Evolutionary conservation across 257 asterid genomes (phyloP), one percentile per base, ranked within the genome.

Genomic region (Nemophila menziesii): DNA sequence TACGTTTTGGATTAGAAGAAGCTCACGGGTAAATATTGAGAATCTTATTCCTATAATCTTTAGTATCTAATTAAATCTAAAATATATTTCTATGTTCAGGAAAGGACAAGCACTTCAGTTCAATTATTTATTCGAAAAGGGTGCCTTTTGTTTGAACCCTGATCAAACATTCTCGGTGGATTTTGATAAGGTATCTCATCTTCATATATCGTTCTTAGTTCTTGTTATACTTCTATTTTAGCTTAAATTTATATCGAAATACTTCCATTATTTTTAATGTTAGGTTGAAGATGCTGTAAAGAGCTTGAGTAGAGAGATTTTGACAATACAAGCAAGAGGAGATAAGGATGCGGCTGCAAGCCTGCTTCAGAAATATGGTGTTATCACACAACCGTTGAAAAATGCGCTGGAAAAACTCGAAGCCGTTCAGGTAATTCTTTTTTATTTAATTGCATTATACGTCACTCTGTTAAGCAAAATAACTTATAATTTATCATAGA

Each of bases 81-180:
- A 16, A 24, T 16, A 29, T 50, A 55, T 27, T 39, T 43, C 15
- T 22, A n/a, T 62, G 43, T 57, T 39, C 66, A 89, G 97, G 67
- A 89, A 78, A 71, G 97, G 97, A 39, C 95, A 83, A 56, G 97
- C 97, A 10, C 69, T 89, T 75, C 93, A 84, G 76, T 89, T 89
- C 40, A 84, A 84, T 29, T 89, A 81, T 57, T 57, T 89, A 62
- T 69, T 89, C 16, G 89, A 80, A 52, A 80, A 76, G 56, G 94
- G 93, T 1, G 93, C 90, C 52, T 74, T 89, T 49, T 26, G 67
- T 55, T 62, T 67, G 57, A 72, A 62, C 47, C 62, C 67, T 0
- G 82, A 76, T 43, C 92, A 65, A 59, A 64, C 80, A 49, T 84
- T 84, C 63, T 68, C 94, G 11, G 79, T 89, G 16, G 68, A 89